phyloP scores from a whole-genome alignment of 2,329 filamentous ascomycete genomes.

The Aspergillus sp. region DNA sequence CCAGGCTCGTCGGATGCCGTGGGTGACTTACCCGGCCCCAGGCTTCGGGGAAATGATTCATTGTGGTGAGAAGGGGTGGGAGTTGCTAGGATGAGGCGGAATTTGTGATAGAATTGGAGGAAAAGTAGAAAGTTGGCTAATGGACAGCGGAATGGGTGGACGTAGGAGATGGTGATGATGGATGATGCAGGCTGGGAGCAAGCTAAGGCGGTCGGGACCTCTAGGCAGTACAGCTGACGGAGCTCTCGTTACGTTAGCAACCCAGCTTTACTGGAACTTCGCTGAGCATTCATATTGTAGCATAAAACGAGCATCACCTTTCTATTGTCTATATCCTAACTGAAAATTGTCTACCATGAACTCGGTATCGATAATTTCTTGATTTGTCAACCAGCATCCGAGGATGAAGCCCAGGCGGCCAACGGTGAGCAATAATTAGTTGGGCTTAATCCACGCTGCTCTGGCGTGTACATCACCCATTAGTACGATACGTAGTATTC shows the following conservation, averaged over 20 bases:
- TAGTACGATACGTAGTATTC: too few species aligned
- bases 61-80: slow-evolving; percentile 31
- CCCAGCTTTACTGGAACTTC: not conserved
- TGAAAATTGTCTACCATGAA: too few species aligned
- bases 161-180: slow-evolving; percentile 14
- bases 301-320: too few species aligned
- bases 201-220: not conserved
- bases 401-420: too few species aligned
- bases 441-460: too few species aligned
- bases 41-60: slow-evolving; percentile 65
- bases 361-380: too few species aligned
- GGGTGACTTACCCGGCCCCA: slow-evolving; percentile 58
- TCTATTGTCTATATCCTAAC: too few species aligned
- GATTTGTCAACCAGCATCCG: too few species aligned
- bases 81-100: not conserved
- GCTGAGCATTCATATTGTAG: not conserved
- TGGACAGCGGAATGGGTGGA: not conserved
- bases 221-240: slow-evolving; percentile 39
- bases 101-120: not conserved
- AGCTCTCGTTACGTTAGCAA: slow-evolving; percentile 28
- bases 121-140: not conserved
- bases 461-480: too few species aligned
- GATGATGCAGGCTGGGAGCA: not conserved
- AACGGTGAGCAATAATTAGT: too few species aligned
- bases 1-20: slow-evolving; percentile 2